These are phyloP conservation scores for Yamadazyma pseudoaaseri DNA, from an alignment of 1,139 yeast genomes.

Conservation along the genomic window DNA sequence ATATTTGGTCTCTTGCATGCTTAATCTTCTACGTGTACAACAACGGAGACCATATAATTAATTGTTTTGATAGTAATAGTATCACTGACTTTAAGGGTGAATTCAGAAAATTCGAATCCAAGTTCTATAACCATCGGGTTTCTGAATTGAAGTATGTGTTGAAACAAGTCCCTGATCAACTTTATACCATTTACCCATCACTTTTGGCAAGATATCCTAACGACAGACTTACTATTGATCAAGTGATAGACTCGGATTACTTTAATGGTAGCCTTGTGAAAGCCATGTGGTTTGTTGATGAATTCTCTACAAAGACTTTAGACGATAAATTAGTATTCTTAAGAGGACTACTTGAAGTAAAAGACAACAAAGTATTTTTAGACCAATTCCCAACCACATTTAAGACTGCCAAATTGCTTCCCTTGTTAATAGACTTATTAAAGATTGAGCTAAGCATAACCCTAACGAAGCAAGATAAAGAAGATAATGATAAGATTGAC, in stretches of 20 bases:
- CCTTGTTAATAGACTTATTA: constrained; percentile 55
- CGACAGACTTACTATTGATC: constrained; percentile 48
- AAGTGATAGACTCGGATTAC: constrained; percentile 51
- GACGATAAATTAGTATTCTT: constrained; percentile 71
- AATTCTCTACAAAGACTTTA: constrained; percentile 69
- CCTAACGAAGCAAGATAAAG: constrained; percentile 13
- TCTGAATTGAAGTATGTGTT: constrained; percentile 48
- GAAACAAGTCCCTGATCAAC: constrained; percentile 37
- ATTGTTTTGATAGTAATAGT: constrained; percentile 48
- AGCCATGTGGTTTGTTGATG: constrained; percentile 81
- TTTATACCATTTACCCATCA: constrained; percentile 31
- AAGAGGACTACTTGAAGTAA: constrained; percentile 50
- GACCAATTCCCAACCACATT: constrained; percentile 71
- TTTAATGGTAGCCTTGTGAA: constrained; percentile 83
- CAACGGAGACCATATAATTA: constrained; percentile 44
- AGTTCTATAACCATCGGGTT: constrained; percentile 43
- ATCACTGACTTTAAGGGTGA: constrained; percentile 49
- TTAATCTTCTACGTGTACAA: constrained; percentile 67
- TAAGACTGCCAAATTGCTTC: constrained; percentile 71
- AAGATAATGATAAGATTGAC: constrained; percentile 15
- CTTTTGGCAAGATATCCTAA: constrained; percentile 44
- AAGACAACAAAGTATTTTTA: constrained; percentile 37
- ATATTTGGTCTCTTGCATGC: constrained; percentile 82
- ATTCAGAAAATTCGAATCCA: constrained; percentile 38
- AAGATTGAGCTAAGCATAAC: constrained; percentile 31